A percentile compares a stretch with the other conserved stretches of the same genome.
phyloP scores from a whole-genome alignment of 805 yeast species.

The Kodamaea kaohsiungensis region DNA sequence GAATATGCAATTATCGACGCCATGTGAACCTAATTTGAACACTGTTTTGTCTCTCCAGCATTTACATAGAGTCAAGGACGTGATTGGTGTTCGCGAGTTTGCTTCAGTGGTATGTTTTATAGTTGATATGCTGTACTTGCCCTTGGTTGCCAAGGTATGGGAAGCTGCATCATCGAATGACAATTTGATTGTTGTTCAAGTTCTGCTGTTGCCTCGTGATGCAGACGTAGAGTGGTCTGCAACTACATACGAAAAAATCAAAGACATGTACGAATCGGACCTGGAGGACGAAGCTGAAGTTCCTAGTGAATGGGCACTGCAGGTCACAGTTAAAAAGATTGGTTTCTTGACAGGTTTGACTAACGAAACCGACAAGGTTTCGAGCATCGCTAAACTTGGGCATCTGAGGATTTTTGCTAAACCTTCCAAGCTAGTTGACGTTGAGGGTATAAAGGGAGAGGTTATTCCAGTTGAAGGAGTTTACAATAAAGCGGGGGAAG shows the following conservation, averaged over 20 bases:
- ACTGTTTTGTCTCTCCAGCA: slow-evolving; percentile 71
- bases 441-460: not conserved
- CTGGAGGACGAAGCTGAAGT: slow-evolving; percentile 37
- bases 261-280: slow-evolving; percentile 31
- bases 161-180: slow-evolving; percentile 21
- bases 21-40: slow-evolving; percentile 24
- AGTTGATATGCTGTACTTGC: slow-evolving; percentile 31
- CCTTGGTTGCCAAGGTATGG: slow-evolving; percentile 46
- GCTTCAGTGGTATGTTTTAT: slow-evolving; percentile 58
- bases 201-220: slow-evolving; percentile 58
- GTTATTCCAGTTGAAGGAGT: slow-evolving; percentile 5
- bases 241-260: slow-evolving; percentile 42
- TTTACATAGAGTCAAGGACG: slow-evolving; percentile 59
- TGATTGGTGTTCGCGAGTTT: slow-evolving; percentile 48
- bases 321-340: slow-evolving; percentile 1
- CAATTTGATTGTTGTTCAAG: slow-evolving; percentile 52
- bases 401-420: slow-evolving; percentile 2
- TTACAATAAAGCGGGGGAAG: slow-evolving; percentile 2
- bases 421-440: not conserved
- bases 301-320: not conserved
- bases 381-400: not conserved
- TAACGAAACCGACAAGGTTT: not conserved
- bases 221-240: slow-evolving; percentile 82
- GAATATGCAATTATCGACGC: slow-evolving; percentile 51
- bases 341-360: slow-evolving; percentile 1